phyloP scores from a whole-genome alignment of 805 yeast species.

The Lachancea kluyveri region DNA sequence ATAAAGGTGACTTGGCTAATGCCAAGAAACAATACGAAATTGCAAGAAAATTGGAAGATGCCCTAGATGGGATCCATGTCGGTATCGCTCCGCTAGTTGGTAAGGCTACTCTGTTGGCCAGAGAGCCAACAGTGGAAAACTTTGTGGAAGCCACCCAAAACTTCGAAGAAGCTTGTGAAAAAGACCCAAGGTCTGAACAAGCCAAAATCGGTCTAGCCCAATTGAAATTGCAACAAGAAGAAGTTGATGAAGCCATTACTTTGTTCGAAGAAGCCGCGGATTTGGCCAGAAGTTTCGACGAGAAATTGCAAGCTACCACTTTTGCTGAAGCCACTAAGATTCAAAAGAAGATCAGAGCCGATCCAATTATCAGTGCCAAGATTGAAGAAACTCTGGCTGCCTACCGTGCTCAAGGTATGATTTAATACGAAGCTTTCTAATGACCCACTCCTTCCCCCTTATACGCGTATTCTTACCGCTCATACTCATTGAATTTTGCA shows the following conservation, averaged over 20 bases:
- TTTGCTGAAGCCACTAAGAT: constrained; percentile 90
- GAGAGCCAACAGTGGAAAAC: constrained; percentile 39
- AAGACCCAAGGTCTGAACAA: constrained; percentile 85
- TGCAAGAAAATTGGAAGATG: constrained; percentile 76
- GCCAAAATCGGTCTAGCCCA: constrained; percentile 92
- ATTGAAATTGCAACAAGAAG: constrained; percentile 75
- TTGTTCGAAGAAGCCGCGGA: constrained; percentile 79
- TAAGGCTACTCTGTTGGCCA: constrained; percentile 70
- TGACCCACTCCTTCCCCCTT: too few species aligned
- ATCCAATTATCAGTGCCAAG: constrained; percentile 57
- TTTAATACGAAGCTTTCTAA: constrained; percentile 13
- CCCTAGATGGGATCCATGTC: constrained; percentile 59
- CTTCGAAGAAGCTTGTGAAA: constrained; percentile 66
- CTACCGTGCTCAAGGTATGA: constrained; percentile 29
- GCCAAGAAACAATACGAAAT: constrained; percentile 82
- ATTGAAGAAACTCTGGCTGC: constrained; percentile 53
- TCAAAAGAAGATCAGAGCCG: constrained; percentile 72
- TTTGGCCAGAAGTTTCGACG: constrained; percentile 78
- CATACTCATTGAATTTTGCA: too few species aligned
- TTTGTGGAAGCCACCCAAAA: constrained; percentile 56
- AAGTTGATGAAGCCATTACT: constrained; percentile 72
- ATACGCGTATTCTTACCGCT: too few species aligned
- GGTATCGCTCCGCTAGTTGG: constrained; percentile 88
- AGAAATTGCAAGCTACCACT: constrained; percentile 83
- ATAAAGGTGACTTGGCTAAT: constrained; percentile 60